phyloP scores from a whole-genome alignment of 305 asterid genomes.

The Salvia sclarea region DNA sequence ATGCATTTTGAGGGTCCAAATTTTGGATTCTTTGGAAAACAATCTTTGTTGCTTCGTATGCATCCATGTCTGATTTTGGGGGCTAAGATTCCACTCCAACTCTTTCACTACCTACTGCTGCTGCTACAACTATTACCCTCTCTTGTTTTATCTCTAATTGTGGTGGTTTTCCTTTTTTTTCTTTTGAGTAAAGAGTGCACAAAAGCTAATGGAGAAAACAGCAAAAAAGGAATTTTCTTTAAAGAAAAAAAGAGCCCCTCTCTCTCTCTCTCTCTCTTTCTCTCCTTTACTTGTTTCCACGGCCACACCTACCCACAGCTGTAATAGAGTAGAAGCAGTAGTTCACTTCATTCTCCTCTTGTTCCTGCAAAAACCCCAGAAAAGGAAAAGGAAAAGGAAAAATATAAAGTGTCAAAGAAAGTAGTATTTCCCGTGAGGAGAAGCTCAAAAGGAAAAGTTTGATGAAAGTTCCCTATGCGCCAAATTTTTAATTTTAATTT shows the following conservation, averaged over 20 bases:
- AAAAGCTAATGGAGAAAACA: slow-evolving; percentile 24
- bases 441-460: slow-evolving; percentile 29
- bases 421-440: slow-evolving; percentile 34
- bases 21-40: slow-evolving; percentile 65
- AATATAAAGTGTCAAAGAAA: slow-evolving; percentile 7
- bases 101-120: slow-evolving; percentile 37
- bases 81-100: slow-evolving; percentile 46
- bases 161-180: slow-evolving; percentile 19
- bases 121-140: too few relatives aligned
- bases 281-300: slow-evolving; percentile 35
- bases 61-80: slow-evolving; percentile 51
- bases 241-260: background rate
- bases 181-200: slow-evolving; percentile 35
- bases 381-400: slow-evolving; percentile 27
- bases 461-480: slow-evolving; percentile 33
- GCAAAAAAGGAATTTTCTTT: slow-evolving; percentile 24
- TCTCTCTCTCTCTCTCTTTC: slow-evolving; percentile 1
- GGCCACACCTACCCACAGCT: slow-evolving; percentile 30
- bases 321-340: slow-evolving; percentile 28
- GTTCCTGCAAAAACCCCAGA: slow-evolving; percentile 53
- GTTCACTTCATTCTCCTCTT: slow-evolving; percentile 45
- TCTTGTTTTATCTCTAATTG: slow-evolving; percentile 29
- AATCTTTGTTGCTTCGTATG: slow-evolving; percentile 76
- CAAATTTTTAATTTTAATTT: background rate
- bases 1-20: slow-evolving; percentile 68